Evolutionary conservation across 495 filamentous ascomycete species (phyloP), one percentile per base, ranked within the genome.

Genomic region (Ramalina peruviana): DNA sequence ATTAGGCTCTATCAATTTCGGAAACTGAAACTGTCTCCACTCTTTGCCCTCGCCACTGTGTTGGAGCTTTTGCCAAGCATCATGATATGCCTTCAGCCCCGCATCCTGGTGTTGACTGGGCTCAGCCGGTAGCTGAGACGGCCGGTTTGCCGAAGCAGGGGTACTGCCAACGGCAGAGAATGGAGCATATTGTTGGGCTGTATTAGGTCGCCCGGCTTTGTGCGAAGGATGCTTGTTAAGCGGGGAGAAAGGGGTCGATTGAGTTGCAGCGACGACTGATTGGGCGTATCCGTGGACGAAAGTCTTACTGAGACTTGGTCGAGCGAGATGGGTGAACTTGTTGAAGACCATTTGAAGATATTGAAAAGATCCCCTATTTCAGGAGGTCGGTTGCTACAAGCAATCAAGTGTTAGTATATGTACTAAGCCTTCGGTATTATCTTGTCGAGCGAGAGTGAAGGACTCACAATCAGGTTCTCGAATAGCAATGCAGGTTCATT

Each of bases 281-380:
- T 96, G 90, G 65, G 88, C 86, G 75, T 94, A 96, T 68, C 89
- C 90, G 77, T 94, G 87, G 63, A 87, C 89, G 66, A 97, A 82
- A 65, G 87, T 84, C 76, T 97, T 97, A 57, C 85, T 78, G 63
- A 95, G 83, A 80, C 85, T 90, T 72, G 89, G 86, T 69, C 93
- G 92, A 78, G 93, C 86, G 76, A 97, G 82, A 69, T 88, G 85
- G 72, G 88, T 78, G 58, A 83, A 80, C 59, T 76, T 73, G 63
- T 85, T 85, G 67, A 86, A 83, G 60, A 86, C 81, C 83, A 87
- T 87, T 85, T 81, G 82, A 81, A 67, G 63, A 54, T 67, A 67
- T 53, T 63, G 73, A 65, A 26, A 6, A 11, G 12, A 27, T 4
- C 21, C 30, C 30, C 30, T 33, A 7, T 7, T 6, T 33, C 30